Conservation (phyloP, 352 stramenopile genomes). For the Globisporangium nodosum region DNA sequence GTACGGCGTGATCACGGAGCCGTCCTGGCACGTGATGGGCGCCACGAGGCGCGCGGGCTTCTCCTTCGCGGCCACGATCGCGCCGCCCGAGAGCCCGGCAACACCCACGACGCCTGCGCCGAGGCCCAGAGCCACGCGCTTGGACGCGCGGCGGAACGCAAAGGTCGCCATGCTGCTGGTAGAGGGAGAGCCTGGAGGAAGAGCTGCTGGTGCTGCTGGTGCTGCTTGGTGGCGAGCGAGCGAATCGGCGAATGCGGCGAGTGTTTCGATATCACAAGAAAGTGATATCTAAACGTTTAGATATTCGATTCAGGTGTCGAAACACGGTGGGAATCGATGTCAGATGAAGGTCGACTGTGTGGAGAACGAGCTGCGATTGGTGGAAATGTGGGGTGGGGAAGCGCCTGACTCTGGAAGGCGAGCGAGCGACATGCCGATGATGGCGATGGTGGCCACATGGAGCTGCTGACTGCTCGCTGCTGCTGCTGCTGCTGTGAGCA, state of each 20-base stretch:
- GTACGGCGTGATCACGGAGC: slow-evolving; percentile 79
- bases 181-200: not conserved
- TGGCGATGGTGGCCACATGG: too few species aligned
- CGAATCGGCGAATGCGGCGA: slow-evolving; percentile 34
- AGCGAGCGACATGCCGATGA: too few species aligned
- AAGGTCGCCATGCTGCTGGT: slow-evolving; percentile 44
- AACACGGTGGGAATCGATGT: too few species aligned
- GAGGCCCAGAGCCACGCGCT: slow-evolving; percentile 49
- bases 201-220: not conserved
- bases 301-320: too few species aligned
- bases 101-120: slow-evolving; percentile 40
- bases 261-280: not conserved
- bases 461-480: too few species aligned
- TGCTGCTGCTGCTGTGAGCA: too few species aligned
- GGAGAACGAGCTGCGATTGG: too few species aligned
- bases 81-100: slow-evolving; percentile 44
- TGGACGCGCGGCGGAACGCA: slow-evolving; percentile 46
- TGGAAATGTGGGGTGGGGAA: too few species aligned
- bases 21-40: slow-evolving; percentile 80
- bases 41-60: slow-evolving; percentile 50
- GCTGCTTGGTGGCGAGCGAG: slow-evolving; percentile 10
- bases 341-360: too few species aligned
- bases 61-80: slow-evolving; percentile 76
- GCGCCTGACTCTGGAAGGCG: too few species aligned
- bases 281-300: not conserved